phyloP scores from a whole-genome alignment of 768 basidiomycete genomes.

The Tricholomella constricta region DNA sequence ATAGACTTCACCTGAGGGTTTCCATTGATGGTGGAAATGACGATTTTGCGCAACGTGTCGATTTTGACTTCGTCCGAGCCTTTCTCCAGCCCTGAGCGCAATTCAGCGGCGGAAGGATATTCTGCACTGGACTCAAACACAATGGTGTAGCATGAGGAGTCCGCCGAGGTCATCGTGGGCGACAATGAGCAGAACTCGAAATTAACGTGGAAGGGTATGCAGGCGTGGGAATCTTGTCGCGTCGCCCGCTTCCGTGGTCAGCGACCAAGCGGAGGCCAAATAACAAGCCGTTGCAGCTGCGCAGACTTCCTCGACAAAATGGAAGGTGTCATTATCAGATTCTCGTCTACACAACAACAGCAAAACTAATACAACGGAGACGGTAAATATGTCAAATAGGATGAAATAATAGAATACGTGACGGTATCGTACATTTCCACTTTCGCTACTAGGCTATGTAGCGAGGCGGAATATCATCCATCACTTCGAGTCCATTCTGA shows the following conservation, averaged over 20 bases:
- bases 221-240: conserved; percentile 18
- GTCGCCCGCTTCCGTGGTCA: neutral
- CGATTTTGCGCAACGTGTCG: conserved; percentile 93
- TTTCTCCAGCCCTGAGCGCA: conserved; percentile 85
- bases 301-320: no score
- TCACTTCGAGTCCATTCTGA: neutral
- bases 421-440: no score
- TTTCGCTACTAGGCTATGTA: no score
- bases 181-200: conserved; percentile 12
- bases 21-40: conserved; percentile 92
- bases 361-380: no score
- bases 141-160: conserved; percentile 76
- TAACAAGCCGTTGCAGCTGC: no score
- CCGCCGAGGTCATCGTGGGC: conserved; percentile 41
- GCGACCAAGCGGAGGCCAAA: no score
- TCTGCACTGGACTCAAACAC: conserved; percentile 75
- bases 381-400: no score
- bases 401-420: no score
- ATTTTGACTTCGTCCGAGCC: conserved; percentile 96
- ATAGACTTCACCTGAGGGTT: conserved; percentile 73
- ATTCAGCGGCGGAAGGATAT: conserved; percentile 78
- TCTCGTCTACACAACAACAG: no score
- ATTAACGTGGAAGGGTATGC: conserved; percentile 16
- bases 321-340: no score
- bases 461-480: no score